Evolutionary conservation across 2,329 filamentous ascomycete species (phyloP), one percentile per base, ranked within the genome.

Genomic region (Plenodomus lindquistii): DNA sequence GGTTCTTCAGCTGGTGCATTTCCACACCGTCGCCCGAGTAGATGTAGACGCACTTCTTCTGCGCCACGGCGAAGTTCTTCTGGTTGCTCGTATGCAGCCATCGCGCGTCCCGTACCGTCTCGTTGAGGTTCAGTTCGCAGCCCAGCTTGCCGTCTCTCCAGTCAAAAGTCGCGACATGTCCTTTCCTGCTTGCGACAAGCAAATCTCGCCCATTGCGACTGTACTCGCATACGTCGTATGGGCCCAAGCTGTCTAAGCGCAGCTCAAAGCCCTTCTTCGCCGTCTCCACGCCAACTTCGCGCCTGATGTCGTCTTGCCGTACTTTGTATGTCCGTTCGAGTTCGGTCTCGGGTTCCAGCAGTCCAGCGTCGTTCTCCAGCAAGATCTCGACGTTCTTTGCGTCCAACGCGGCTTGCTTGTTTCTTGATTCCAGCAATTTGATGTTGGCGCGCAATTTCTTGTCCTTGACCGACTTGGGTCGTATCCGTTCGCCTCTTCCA

Each of bases 41-140:
- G 57, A 99, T 97, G 76, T 96, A 99, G 56, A 94, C 89, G 61
- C 94, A 88, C 75, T 93, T 94, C 79, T 96, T 97, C 75, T 99
- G 93, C 37, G 94, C 91, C 11, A 96, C 91, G 0, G 93, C 93
- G 74, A 97, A 97, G 74, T 85, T 88, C 69, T 96, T 91, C 71
- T 94, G 92, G 71, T 96, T 96, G 54, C 62, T 65, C 18, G 57
- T 54, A 75, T 97, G 91, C 63, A 97, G 80, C 89, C 91, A 99
- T 67, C 86, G 87, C 20, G 88, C 87, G 74, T 97, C 93, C 43
- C 93, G 81, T 11, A 97, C 82, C 0, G 91, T 97, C 78, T 99
- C 94, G 42, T 86, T 85, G 54, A 99, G 79, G 69, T 99, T 91
- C 55, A 97, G 66, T 71, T 99, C 94, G 69, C 91, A 97, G 6